These are phyloP conservation scores for Helenozyma baotianmanensis DNA, from an alignment of 805 yeast genomes.

Conservation along the genomic window DNA sequence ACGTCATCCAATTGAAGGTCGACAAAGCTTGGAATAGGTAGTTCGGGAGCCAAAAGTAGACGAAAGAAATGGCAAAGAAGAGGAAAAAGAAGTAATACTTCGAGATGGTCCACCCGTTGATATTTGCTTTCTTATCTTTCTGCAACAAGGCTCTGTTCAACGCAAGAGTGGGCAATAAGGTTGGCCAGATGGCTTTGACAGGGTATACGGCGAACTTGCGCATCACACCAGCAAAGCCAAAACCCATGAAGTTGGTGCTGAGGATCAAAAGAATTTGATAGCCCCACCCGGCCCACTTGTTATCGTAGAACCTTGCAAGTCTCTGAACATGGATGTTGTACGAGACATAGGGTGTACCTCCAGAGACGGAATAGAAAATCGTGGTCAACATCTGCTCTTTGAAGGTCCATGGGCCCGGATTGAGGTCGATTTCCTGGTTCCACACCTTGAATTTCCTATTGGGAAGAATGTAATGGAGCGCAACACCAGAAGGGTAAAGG, in stretches of 20 bases:
- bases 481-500: slow-evolving; percentile 24
- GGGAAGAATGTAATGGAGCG: slow-evolving; percentile 40
- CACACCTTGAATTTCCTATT: slow-evolving; percentile 24
- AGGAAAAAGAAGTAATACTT: slow-evolving; percentile 19
- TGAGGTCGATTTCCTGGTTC: slow-evolving; percentile 39
- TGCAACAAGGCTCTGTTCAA: slow-evolving; percentile 23
- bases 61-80: slow-evolving; percentile 15
- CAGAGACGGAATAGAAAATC: slow-evolving; percentile 33
- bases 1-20: slow-evolving; percentile 26
- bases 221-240: slow-evolving; percentile 28
- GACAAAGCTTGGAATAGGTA: slow-evolving; percentile 24
- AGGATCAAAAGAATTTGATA: slow-evolving; percentile 21
- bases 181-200: slow-evolving; percentile 50
- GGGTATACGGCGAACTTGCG: slow-evolving; percentile 44
- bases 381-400: slow-evolving; percentile 68
- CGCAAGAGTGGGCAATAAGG: slow-evolving; percentile 26
- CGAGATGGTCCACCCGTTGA: slow-evolving; percentile 31
- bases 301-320: slow-evolving; percentile 26
- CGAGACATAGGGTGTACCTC: slow-evolving; percentile 24
- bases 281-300: slow-evolving; percentile 23
- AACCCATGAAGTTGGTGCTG: slow-evolving; percentile 25
- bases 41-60: slow-evolving; percentile 28
- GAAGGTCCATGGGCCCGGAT: slow-evolving; percentile 61
- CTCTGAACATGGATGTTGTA: slow-evolving; percentile 22
- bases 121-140: slow-evolving; percentile 25